Conservation (phyloP, 768 basidiomycete species). For the Mycena leptocephala region DNA sequence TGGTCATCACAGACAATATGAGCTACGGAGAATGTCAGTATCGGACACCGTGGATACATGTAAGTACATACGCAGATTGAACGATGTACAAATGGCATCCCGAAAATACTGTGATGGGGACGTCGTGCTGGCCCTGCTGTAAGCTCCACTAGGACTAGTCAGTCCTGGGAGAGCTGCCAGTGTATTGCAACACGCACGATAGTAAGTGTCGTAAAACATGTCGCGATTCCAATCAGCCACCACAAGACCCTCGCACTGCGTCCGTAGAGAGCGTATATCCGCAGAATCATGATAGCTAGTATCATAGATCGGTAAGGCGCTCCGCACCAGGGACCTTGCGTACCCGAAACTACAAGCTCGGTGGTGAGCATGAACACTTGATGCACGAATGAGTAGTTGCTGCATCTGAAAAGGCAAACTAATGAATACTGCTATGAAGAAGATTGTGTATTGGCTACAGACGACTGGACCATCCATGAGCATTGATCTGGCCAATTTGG, state of each 20-base stretch:
- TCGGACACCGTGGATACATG: no score
- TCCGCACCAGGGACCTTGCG: no score
- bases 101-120: background rate
- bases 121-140: conserved; percentile 6
- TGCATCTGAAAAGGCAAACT: conserved; percentile 40
- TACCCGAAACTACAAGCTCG: no score
- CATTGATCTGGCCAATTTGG: no score
- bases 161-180: background rate
- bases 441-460: no score
- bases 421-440: background rate
- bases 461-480: background rate
- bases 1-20: no score
- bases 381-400: conserved; percentile 40
- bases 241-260: conserved; percentile 41
- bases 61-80: conserved; percentile 4
- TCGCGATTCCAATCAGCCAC: conserved; percentile 33
- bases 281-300: no score
- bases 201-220: conserved; percentile 29
- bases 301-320: no score
- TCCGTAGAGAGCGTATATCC: conserved; percentile 52
- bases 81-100: conserved; percentile 19
- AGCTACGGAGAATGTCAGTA: background rate
- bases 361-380: conserved; percentile 47
- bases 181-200: conserved; percentile 32
- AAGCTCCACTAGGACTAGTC: conserved; percentile 29